phyloP scores from a whole-genome alignment of 164 flowering plant species.

The grape (Vitis vinifera) region ASM3070453v1 NC_081814.1:4923501-4924000 shows the following conservation, averaged over 20 bases:
- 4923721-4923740: conserved; percentile 13
- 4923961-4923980: no score
- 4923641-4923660: conserved; percentile 16
- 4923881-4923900: conserved; percentile 6
- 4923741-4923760: conserved; percentile 4
- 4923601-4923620: conserved; percentile 14
- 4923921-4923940: conserved; percentile 21
- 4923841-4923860: conserved; percentile 21
- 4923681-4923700: conserved; percentile 25
- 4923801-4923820: conserved; percentile 14
- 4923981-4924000: not conserved
- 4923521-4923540: no score
- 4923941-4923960: no score
- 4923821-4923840: conserved; percentile 20
- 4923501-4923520: no score
- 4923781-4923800: conserved; percentile 21
- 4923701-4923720: conserved; percentile 34
- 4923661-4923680: conserved; percentile 12
- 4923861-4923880: conserved; percentile 15
- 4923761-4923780: conserved; percentile 16
- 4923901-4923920: conserved; percentile 17
- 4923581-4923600: conserved; percentile 36
- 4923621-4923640: not conserved
- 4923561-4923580: not conserved
- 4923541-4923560: no score